Conservation (phyloP, 257 asterid genomes). For the Marsdenia floribunda region DNA sequence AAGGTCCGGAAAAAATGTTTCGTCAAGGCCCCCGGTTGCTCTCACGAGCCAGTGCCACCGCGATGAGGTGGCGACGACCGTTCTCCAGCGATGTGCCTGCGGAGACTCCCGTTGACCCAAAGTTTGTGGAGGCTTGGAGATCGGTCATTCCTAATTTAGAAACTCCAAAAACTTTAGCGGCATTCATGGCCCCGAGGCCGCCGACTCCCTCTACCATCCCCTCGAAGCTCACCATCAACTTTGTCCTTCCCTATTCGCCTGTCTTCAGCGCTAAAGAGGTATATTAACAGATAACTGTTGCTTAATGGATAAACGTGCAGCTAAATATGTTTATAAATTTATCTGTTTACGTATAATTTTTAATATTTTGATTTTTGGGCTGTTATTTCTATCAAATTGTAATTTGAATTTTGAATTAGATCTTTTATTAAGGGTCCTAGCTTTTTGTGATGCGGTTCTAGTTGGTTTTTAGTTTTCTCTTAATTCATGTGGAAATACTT, state of each 20-base stretch:
- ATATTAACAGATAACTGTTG: not conserved
- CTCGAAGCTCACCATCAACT: slow-evolving; percentile 74
- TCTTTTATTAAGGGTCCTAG: not conserved
- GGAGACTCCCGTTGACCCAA: slow-evolving; percentile 53
- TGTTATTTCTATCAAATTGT: not conserved
- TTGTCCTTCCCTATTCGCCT: slow-evolving; percentile 77
- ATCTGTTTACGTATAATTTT: not conserved
- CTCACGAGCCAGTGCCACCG: slow-evolving; percentile 44
- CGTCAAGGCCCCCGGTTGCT: slow-evolving; percentile 47
- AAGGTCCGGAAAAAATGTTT: slow-evolving; percentile 34
- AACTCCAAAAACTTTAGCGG: slow-evolving; percentile 61
- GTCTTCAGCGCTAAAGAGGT: slow-evolving; percentile 59
- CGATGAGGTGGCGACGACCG: slow-evolving; percentile 55
- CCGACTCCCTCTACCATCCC: slow-evolving; percentile 64
- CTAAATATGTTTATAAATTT: not conserved
- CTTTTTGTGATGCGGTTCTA: not conserved
- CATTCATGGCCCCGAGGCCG: slow-evolving; percentile 64
- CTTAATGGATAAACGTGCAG: not conserved
- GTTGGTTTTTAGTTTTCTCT: not conserved
- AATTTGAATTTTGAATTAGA: not conserved
- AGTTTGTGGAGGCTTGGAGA: slow-evolving; percentile 57
- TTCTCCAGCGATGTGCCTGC: slow-evolving; percentile 51
- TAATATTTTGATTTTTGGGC: not conserved
- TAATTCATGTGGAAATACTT: not conserved
- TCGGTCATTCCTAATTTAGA: slow-evolving; percentile 52